phyloP scores from a whole-genome alignment of 2,329 filamentous ascomycete species.

The Chrysosphaeria jannelii region DNA sequence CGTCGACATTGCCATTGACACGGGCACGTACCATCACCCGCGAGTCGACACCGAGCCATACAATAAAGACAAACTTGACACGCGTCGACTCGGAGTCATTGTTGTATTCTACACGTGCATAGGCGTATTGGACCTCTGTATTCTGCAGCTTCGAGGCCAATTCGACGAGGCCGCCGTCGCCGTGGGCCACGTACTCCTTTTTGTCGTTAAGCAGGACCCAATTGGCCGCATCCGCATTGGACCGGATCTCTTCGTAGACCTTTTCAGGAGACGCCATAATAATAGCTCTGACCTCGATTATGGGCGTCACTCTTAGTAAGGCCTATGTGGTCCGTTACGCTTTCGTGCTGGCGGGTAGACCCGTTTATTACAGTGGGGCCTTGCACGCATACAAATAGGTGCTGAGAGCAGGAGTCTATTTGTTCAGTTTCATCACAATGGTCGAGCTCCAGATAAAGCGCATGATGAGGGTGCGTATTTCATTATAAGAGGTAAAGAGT shows the following conservation, averaged over 20 bases:
- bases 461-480: no score
- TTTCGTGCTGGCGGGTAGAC: no score
- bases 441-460: no score
- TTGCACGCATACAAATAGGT: no score
- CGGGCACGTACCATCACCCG: slow-evolving; percentile 41
- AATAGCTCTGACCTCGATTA: no score
- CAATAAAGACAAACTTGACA: slow-evolving; percentile 35
- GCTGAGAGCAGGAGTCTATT: no score
- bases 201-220: slow-evolving; percentile 28
- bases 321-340: no score
- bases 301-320: no score
- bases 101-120: slow-evolving; percentile 35
- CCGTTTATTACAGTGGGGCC: no score
- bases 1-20: slow-evolving; percentile 34
- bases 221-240: slow-evolving; percentile 32
- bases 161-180: slow-evolving; percentile 27
- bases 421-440: no score
- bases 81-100: slow-evolving; percentile 39
- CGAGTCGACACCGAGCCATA: slow-evolving; percentile 35
- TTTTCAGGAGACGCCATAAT: no score
- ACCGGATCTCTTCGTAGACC: slow-evolving; percentile 36
- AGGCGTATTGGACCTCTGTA: slow-evolving; percentile 31
- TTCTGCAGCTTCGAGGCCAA: slow-evolving; percentile 24
- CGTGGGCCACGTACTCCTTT: slow-evolving; percentile 23
- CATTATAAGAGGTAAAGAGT: no score